Base-by-base conservation (phyloP, 164 flowering plant species). In the Tetracentron sinense region DNA sequence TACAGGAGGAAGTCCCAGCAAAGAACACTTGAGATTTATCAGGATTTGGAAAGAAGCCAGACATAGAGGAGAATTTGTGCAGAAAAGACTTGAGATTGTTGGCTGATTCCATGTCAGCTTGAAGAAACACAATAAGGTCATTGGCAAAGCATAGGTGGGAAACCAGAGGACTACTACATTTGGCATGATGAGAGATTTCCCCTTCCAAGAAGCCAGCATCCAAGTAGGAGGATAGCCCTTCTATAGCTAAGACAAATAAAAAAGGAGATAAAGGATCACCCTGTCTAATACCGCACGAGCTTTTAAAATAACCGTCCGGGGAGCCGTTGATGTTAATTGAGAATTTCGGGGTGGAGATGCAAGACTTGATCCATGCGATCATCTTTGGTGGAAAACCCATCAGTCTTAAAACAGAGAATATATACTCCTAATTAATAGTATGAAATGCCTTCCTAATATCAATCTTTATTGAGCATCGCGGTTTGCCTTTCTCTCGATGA, bases 201-300 rank as follows among this genome's bases (percentile, higher is more conserved):
- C 38, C 38, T 33, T 33, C 6, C 38, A 33, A 33, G 38, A 33
- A 33, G 6, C 4, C 38, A 33, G n/a, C n/a, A n/a, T n/a, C n/a
- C n/a, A n/a, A n/a, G n/a, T n/a, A n/a, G n/a, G n/a, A n/a, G n/a
- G n/a, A n/a, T n/a, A n/a, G n/a, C n/a, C n/a, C n/a, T n/a, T n/a
- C n/a, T n/a, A n/a, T n/a, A n/a, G n/a, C n/a, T n/a, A 62, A 30
- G 8, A 23, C 28, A 51, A 62, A 62, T 1, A 49, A 14, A n/a
- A 49, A 62, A 8, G 65, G 65, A 1, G 65, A 62, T 21, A 62
- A 25, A 1, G 65, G 56, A 29, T 62, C 65, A 27, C 38, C 38
- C 38, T 56, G 23, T 56, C 35, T 23, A 27, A 56, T 29, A 1
- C 59, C 59, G 17, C 17, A 19, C 25, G 49, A 19, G 27, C 23